These are phyloP conservation scores for Rosa persica DNA, from an alignment of 306 rosid species.

Conservation along the genomic window DNA sequence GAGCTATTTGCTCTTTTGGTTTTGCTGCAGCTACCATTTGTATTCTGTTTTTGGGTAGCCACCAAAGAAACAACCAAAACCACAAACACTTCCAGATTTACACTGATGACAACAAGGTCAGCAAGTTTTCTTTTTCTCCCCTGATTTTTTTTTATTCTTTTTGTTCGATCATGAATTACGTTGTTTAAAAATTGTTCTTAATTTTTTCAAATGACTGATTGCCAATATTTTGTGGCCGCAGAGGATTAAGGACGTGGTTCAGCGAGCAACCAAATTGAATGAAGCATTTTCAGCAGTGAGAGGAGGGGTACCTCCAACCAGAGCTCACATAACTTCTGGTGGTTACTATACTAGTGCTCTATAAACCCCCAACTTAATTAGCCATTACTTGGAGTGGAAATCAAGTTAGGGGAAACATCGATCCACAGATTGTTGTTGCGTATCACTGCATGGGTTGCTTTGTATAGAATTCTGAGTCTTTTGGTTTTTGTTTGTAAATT, in stretches of 20 bases:
- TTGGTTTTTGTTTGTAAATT: too few relatives aligned
- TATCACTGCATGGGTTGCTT: too few relatives aligned
- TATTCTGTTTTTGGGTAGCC: constrained; percentile 55
- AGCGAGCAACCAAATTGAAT: constrained; percentile 59
- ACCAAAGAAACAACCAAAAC: constrained; percentile 36
- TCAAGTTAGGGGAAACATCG: too few relatives aligned
- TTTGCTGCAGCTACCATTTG: constrained; percentile 84
- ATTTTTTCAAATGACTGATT: not conserved
- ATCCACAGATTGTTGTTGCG: too few relatives aligned
- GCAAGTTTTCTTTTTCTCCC: constrained; percentile 3
- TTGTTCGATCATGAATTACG: not conserved
- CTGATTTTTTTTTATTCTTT: not conserved
- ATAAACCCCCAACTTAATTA: constrained; percentile 17
- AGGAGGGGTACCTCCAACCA: constrained; percentile 56
- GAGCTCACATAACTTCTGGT: constrained; percentile 69
- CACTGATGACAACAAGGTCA: constrained; percentile 70
- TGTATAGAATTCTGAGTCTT: too few relatives aligned
- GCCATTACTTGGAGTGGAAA: not conserved
- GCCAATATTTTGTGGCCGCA: constrained; percentile 32
- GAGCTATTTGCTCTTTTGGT: constrained; percentile 88
- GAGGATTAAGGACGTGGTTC: constrained; percentile 59
- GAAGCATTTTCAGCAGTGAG: constrained; percentile 60
- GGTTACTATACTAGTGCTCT: constrained; percentile 51
- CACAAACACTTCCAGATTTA: constrained; percentile 68
- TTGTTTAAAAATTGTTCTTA: not conserved